These are phyloP conservation scores for Persicaria tinctoria DNA, from an alignment of 148 eudicot species.

Conservation along the genomic window DNA sequence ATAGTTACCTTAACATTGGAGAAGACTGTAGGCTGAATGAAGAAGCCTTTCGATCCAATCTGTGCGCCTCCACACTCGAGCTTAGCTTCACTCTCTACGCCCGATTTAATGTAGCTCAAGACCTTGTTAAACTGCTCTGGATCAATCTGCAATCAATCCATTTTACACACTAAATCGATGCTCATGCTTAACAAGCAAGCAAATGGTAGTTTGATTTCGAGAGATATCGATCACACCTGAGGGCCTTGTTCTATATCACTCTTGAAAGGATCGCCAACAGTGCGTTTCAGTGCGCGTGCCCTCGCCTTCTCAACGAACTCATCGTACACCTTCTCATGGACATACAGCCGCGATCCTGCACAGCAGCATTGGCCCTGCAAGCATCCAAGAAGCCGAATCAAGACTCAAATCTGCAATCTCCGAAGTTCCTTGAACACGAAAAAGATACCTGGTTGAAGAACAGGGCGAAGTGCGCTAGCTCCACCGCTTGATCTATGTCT, in stretches of 20 bases:
- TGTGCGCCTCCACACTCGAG: slow-evolving; percentile 86
- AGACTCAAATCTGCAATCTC: background rate
- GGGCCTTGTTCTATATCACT: slow-evolving; percentile 93
- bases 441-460: slow-evolving; percentile 33
- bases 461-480: slow-evolving; percentile 7
- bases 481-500: slow-evolving; percentile 12
- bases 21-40: slow-evolving; percentile 86
- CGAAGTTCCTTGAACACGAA: too few species aligned
- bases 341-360: slow-evolving; percentile 91
- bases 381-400: slow-evolving; percentile 8
- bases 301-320: slow-evolving; percentile 88
- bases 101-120: slow-evolving; percentile 66
- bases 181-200: background rate
- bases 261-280: slow-evolving; percentile 92
- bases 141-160: slow-evolving; percentile 49
- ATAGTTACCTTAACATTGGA: slow-evolving; percentile 68
- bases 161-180: background rate
- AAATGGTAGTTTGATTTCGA: background rate
- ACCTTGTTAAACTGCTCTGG: slow-evolving; percentile 72
- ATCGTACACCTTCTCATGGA: slow-evolving; percentile 74
- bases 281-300: slow-evolving; percentile 68
- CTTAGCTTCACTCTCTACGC: slow-evolving; percentile 70
- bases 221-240: slow-evolving; percentile 35
- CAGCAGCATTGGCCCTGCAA: slow-evolving; percentile 92
- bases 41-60: slow-evolving; percentile 75